Base-by-base conservation (phyloP, 2,329 filamentous ascomycete species). In the Trematosphaeria pertusa region DNA sequence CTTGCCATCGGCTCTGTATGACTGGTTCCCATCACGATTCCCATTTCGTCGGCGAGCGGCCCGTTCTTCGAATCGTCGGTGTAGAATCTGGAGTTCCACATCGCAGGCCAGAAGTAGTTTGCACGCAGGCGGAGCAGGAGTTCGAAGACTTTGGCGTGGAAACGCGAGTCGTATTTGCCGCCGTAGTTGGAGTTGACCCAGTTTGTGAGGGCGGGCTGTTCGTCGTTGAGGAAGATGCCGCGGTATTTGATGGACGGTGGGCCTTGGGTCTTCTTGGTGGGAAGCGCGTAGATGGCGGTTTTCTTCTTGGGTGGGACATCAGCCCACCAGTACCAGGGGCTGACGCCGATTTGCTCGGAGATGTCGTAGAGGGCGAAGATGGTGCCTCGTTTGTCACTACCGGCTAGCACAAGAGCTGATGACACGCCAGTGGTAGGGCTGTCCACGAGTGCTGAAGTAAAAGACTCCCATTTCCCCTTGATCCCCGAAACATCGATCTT, bases 61-160 rank as follows among this genome's bases (percentile, higher is more conserved):
- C 87, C 84, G 56, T 86, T 89, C 17, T 78, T 74, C 2, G 81
- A 75, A 62, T 89, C 87, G 50, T 90, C 87, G 2, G 87, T 78
- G 62, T 85, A 82, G 58, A 89, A 87, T 74, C 87, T 87, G 45
- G 77, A 80, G 1, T 78, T 80, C 87, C 87, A 90, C 61, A 82
- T 75, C 1, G 85, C 79, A 0, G 87, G 87, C 87, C 87, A 90
- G 36, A 90, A 73, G 60, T 88, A 89, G 68, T 89, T 90, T 17
- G 87, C 87, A 12, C 83, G 79, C 17, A 89, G 74, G 2, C 87
- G 80, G 6, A 90, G 79, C 0, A 89, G 73, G 0, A 90, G 74
- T 69, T 90, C 87, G 53, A 87, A 88, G 14, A 90, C 81, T 12
- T 80, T 80, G 9, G 78, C 72, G 65, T 89, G 87, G 65, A 89